Evolutionary conservation across 192 early-diverging fungal species (phyloP), one percentile per base, ranked within the genome.

Genomic region (Coemansia sp.): DNA sequence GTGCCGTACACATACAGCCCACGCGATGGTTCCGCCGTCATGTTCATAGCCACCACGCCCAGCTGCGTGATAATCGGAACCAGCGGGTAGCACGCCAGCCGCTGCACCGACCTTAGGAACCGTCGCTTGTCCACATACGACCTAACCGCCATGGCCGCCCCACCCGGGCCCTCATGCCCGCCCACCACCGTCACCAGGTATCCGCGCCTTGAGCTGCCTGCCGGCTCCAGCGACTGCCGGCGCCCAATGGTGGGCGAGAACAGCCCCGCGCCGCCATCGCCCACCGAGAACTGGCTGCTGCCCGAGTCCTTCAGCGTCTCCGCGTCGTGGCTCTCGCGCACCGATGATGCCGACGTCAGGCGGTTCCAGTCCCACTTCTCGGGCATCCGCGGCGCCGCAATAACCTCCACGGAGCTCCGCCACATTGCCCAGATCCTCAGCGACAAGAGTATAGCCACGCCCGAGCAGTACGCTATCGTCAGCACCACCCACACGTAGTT

Each of bases 361-460:
- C 64, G 45, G 64, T 40, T 50, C 79, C 79, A 81, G 70, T 76
- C 74, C 79, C 79, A 81, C 21, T 76, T 81, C 21, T 81, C 79
- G 10, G 79, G 79, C 79, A 70, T 54, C 0, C 74, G 46, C 0
- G 73, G 79, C 11, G 51, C 69, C 17, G 66, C 42, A 1, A 73
- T 53, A 1, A 76, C 64, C 24, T 81, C 67, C 44, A 73, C 66
- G 14, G 79, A 76, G 62, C 65, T 64, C 5, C 65, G 63, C 79
- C 79, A 81, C 79, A 81, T 75, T 0, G 51, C n/a, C 54, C 62
- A 62, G n/a, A 81, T 73, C 13, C 73, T 54, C 54, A 81, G 24
- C 7, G 70, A 63, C 53, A 81, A 57, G 13, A 66, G 21, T 0
- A 36, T 0, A 8, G 79, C 59, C 7, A 81, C 61, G 0, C 36